Evolutionary conservation across 805 yeast species (phyloP).

Genomic region (Candida ipomoeae): DNA sequence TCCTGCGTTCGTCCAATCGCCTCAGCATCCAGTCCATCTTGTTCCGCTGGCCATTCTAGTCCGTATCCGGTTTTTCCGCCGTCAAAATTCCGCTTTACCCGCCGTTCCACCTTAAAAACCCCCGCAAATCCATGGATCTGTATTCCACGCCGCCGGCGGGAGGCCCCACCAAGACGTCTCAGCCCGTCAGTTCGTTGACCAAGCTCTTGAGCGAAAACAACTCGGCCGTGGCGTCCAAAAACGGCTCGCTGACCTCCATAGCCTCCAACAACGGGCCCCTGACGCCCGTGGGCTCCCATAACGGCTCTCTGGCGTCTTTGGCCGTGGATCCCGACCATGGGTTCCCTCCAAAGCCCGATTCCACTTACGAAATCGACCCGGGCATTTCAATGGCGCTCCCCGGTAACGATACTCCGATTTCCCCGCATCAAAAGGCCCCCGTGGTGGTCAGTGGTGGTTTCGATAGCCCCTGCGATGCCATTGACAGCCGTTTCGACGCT

Average conservation of each 20-base stretch:
- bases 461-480: conserved; percentile 10
- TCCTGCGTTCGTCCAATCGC: not conserved
- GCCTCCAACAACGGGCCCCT: not conserved
- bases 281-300: not conserved
- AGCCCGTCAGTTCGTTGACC: conserved; percentile 36
- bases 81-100: conserved; percentile 17
- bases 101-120: conserved; percentile 16
- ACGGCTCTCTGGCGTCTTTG: not conserved
- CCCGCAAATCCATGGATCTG: conserved; percentile 9
- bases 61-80: not conserved
- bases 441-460: conserved; percentile 19
- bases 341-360: not conserved
- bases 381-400: not conserved
- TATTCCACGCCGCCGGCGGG: conserved; percentile 5
- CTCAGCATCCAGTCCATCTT: too few species aligned
- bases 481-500: conserved; percentile 3
- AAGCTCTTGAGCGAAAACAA: conserved; percentile 34
- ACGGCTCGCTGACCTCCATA: conserved; percentile 7
- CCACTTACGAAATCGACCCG: not conserved
- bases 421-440: conserved; percentile 14
- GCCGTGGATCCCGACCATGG: not conserved
- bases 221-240: conserved; percentile 7
- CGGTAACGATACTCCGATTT: not conserved
- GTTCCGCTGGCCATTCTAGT: not conserved
- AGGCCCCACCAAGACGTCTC: conserved; percentile 11